Percentiles rank a stretch among this genome's conserved stretches.
phyloP scores from a whole-genome alignment of 805 yeast genomes.

The Saccharomycopsis javanensis region DNA sequence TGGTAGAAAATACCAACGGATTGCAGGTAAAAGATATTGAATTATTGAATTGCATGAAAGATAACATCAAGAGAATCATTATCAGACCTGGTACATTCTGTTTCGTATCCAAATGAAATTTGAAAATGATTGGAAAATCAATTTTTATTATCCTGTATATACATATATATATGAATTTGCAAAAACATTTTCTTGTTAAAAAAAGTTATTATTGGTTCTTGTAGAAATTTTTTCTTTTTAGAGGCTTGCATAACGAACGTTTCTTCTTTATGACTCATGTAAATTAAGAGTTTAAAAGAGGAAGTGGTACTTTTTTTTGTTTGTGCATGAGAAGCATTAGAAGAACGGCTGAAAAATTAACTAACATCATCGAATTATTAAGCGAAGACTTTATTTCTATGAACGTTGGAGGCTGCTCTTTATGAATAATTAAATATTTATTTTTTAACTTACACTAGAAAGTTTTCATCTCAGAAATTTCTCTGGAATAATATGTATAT shows the following conservation, averaged over 20 bases:
- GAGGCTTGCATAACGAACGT: neutral
- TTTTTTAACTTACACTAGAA: too few species aligned
- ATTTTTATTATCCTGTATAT: neutral
- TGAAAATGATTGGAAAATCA: neutral
- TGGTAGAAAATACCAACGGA: conserved; percentile 29
- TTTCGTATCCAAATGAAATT: conserved; percentile 25
- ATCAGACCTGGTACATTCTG: conserved; percentile 42
- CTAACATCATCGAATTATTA: neutral
- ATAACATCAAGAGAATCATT: conserved; percentile 42
- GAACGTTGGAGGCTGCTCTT: too few species aligned
- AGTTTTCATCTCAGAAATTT: too few species aligned
- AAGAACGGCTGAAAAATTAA: neutral
- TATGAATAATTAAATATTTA: too few species aligned
- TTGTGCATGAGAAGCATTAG: neutral
- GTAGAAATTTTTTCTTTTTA: too few species aligned
- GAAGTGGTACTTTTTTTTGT: neutral
- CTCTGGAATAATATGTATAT: neutral
- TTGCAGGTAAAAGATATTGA: conserved; percentile 30
- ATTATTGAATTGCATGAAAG: conserved; percentile 27
- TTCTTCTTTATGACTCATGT: neutral
- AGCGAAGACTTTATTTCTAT: too few species aligned
- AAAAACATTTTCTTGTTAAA: neutral
- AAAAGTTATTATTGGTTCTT: neutral
- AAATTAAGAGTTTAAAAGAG: neutral
- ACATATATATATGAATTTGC: neutral